Percentiles rank a stretch among this genome's conserved stretches.
These are phyloP conservation scores for Trichoderma aggressivum DNA, from an alignment of 2,329 filamentous ascomycete species.

Conservation along the genomic window DNA sequence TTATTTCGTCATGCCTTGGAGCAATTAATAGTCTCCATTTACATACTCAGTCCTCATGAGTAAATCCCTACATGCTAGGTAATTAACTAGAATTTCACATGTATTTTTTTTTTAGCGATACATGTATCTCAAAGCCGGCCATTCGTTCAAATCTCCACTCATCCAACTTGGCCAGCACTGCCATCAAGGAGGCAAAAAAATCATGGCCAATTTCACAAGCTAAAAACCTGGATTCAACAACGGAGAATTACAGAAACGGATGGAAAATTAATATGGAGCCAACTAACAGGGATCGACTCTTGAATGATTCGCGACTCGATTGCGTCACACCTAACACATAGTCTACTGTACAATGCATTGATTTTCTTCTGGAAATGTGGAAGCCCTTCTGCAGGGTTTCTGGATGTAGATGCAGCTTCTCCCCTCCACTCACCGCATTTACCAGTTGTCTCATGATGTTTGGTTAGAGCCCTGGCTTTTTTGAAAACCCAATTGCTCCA, in stretches of 20 bases:
- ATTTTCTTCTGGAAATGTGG: neutral
- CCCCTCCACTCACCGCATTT: conserved; percentile 7
- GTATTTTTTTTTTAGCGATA: neutral
- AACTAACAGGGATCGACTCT: neutral
- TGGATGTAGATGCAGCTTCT: neutral
- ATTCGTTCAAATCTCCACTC: neutral
- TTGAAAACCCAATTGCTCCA: no score
- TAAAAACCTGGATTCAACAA: neutral
- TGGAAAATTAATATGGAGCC: conserved; percentile 2
- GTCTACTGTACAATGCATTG: neutral
- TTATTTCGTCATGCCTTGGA: neutral
- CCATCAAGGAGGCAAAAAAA: neutral
- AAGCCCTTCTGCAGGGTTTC: neutral
- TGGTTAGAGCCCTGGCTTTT: neutral
- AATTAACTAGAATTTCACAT: neutral
- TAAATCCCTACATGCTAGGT: no score
- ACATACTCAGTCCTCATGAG: no score
- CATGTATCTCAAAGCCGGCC: neutral
- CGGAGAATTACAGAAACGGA: neutral
- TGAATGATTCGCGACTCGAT: conserved; percentile 6
- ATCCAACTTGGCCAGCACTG: neutral
- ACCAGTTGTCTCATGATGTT: neutral
- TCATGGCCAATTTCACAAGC: neutral
- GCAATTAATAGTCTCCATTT: no score
- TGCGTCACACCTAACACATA: conserved; percentile 2